Base-by-base conservation (phyloP, 306 rosid genomes). In the Cucurbita argyrosperma region DNA sequence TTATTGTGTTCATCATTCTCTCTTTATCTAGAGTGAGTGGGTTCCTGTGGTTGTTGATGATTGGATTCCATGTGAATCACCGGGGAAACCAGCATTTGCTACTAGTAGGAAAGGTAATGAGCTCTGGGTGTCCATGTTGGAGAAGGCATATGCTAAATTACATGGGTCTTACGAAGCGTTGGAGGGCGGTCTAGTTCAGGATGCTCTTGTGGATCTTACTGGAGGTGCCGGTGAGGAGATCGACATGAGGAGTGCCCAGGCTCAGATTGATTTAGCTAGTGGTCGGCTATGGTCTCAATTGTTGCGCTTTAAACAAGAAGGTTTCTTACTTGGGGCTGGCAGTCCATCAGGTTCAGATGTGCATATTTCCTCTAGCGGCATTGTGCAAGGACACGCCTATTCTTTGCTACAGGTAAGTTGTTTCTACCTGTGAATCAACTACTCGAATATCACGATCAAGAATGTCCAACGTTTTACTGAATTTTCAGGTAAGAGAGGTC, bases 151-250 rank as follows among this genome's bases (percentile, higher is more conserved):
- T 87, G 99, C 99, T 45, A 95, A 95, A 86, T 81, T 95, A 95
- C 99, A 95, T 78, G 96, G 99, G 59, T 95, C 99, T 78, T 95
- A 88, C 38, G 99, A 95, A 83, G 97, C 99, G 37, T 82, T 95
- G 69, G 99, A 95, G 85, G 99, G 99, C 4, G 99, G 99, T 58
- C 99, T 95, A 79, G 99, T 95, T 84, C 99, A 95, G 85, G 99
- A 95, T 85, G 99, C 99, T 76, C 91, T 95, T 51, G 99, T 95
- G 23, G 99, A 95, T 85, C 99, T 95, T 75, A 95, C 99, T 46
- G 99, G 99, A 42, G 99, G 99, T 73, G 99, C 99, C n/a, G 99
- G 99, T 50, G 99, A 95, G 88, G 99, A 95, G 81, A 95, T 95
- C 77, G 99, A 95, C 83, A 91, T 95, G 96, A 84, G 97, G 83